phyloP scores from a whole-genome alignment of 2,329 filamentous ascomycete genomes.

The Sphaceloma murrayae region DNA sequence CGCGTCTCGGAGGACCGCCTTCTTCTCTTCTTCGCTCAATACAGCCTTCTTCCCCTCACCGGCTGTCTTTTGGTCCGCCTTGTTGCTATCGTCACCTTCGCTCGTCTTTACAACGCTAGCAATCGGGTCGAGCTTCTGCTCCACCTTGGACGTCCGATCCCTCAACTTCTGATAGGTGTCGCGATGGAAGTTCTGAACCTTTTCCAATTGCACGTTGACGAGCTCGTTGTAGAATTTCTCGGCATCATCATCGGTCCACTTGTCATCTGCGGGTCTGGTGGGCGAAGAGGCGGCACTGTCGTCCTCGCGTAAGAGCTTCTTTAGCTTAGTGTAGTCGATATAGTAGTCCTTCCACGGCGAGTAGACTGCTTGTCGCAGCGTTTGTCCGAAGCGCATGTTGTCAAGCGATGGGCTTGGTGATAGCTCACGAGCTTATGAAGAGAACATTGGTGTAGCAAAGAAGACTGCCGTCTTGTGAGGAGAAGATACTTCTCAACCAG shows the following conservation, averaged over 20 bases:
- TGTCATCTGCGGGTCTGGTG: slow-evolving; percentile 44
- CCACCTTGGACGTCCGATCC: slow-evolving; percentile 65
- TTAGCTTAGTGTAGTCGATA: slow-evolving; percentile 91
- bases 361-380: slow-evolving; percentile 69
- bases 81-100: slow-evolving; percentile 22
- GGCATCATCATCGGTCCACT: slow-evolving; percentile 91
- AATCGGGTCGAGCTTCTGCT: slow-evolving; percentile 53
- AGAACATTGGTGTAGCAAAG: no score
- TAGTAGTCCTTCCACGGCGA: slow-evolving; percentile 86
- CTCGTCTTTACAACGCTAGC: slow-evolving; percentile 28
- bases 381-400: slow-evolving; percentile 89
- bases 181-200: slow-evolving; percentile 82
- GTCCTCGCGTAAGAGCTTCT: slow-evolving; percentile 76
- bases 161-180: slow-evolving; percentile 71
- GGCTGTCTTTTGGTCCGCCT: slow-evolving; percentile 22
- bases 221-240: slow-evolving; percentile 89
- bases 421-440: no score
- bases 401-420: background rate
- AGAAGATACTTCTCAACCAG: background rate
- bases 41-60: slow-evolving; percentile 30
- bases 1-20: slow-evolving; percentile 56
- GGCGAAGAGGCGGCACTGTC: slow-evolving; percentile 38
- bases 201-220: slow-evolving; percentile 88
- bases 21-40: slow-evolving; percentile 34
- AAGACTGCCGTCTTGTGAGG: background rate